Conservation (phyloP, 73 alveolate species). For the Paramecium tetraurelia region DNA sequence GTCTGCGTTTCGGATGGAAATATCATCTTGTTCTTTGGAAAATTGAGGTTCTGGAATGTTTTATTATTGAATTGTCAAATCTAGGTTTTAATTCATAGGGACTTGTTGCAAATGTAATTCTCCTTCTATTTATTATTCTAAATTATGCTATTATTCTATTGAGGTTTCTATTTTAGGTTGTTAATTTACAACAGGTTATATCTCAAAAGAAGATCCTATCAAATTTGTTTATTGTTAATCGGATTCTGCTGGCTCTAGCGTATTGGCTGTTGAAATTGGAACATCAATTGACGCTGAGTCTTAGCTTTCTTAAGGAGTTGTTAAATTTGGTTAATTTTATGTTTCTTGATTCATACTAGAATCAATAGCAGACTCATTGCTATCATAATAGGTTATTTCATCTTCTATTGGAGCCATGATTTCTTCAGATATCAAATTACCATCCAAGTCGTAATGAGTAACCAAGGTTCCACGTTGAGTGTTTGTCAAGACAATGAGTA, state of each 20-base stretch:
- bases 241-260: background rate
- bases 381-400: background rate
- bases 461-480: slow-evolving; percentile 3
- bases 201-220: background rate
- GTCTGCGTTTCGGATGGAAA: background rate
- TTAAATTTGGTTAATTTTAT: background rate
- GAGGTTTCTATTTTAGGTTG: background rate
- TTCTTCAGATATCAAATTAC: background rate
- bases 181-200: background rate
- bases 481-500: background rate
- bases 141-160: background rate
- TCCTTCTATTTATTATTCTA: background rate
- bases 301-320: background rate
- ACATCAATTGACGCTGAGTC: background rate
- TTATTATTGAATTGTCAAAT: background rate
- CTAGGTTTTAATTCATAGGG: background rate
- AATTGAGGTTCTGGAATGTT: background rate
- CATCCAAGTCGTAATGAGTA: background rate
- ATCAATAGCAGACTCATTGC: background rate
- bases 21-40: background rate
- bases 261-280: background rate
- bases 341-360: background rate
- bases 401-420: background rate
- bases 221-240: background rate
- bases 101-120: background rate